A percentile compares a stretch with the other conserved stretches of the same genome.
phyloP scores from a whole-genome alignment of 305 asterid genomes.

The Rubia tinctorum region DNA sequence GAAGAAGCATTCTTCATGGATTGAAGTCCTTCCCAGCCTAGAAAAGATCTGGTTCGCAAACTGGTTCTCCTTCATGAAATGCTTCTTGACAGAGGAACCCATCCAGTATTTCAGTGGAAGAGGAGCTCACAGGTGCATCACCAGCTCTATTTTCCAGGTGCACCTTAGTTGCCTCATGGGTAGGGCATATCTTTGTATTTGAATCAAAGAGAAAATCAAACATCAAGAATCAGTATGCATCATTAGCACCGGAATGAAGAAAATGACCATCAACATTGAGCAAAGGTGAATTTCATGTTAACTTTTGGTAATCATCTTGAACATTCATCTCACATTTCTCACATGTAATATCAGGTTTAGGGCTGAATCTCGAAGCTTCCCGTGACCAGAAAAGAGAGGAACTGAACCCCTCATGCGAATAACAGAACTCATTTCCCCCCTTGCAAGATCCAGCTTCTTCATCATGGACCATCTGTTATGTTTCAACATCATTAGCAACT shows the following conservation, averaged over 20 bases:
- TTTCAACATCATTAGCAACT: conserved; percentile 99
- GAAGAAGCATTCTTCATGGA: conserved; percentile 33
- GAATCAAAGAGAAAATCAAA: conserved; percentile 24
- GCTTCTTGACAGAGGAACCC: conserved; percentile 23
- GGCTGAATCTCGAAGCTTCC: conserved; percentile 98
- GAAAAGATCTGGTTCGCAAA: conserved; percentile 38
- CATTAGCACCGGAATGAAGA: neutral
- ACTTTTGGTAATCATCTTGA: neutral
- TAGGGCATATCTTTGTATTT: conserved; percentile 99
- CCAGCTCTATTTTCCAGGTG: conserved; percentile 72
- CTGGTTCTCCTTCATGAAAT: conserved; percentile 43
- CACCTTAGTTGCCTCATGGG: conserved; percentile 89
- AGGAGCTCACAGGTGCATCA: too few species aligned
- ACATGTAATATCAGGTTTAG: conserved; percentile 99
- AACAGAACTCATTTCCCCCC: conserved; percentile 96
- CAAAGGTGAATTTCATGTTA: conserved; percentile 14
- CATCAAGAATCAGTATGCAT: conserved; percentile 2
- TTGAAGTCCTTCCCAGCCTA: conserved; percentile 16
- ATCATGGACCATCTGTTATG: conserved; percentile 92
- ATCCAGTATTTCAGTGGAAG: too few species aligned
- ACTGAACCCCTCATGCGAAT: conserved; percentile 99
- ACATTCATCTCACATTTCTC: conserved; percentile 26
- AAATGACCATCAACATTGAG: conserved; percentile 11
- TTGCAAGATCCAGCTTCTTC: conserved; percentile 97
- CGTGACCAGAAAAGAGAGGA: conserved; percentile 99